These are phyloP conservation scores for Arbutus unedo DNA, from an alignment of 148 eudicot species.

Conservation along the genomic window DNA sequence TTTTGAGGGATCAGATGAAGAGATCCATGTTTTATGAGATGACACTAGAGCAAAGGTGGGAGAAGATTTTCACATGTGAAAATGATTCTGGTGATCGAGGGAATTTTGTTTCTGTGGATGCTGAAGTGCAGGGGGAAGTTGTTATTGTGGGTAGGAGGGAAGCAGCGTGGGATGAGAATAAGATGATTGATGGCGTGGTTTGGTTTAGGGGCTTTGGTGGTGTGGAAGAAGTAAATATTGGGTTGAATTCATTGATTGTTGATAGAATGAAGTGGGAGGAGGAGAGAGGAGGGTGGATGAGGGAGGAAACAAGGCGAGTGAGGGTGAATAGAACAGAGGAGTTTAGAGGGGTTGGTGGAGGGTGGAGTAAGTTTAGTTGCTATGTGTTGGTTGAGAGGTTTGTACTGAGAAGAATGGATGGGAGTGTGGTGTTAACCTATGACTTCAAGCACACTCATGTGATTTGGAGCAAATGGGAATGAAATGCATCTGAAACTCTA, in stretches of 20 bases:
- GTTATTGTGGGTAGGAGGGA: constrained; percentile 32
- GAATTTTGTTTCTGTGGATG: constrained; percentile 38
- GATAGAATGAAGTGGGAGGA: constrained; percentile 78
- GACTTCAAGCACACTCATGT: too few species aligned
- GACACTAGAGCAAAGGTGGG: constrained; percentile 75
- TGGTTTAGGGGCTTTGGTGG: constrained; percentile 40
- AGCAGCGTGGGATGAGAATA: constrained; percentile 33
- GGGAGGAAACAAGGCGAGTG: constrained; percentile 27
- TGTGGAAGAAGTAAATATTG: constrained; percentile 27
- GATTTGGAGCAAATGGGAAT: too few species aligned
- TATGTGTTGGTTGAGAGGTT: constrained; percentile 62
- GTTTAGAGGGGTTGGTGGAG: constrained; percentile 26
- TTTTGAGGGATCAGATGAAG: constrained; percentile 39
- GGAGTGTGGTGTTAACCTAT: too few species aligned
- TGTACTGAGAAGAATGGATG: constrained; percentile 52
- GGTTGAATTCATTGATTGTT: constrained; percentile 46
- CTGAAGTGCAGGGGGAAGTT: constrained; percentile 34
- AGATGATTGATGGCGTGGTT: constrained; percentile 30
- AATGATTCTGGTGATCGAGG: constrained; percentile 13
- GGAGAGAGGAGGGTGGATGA: constrained; percentile 51
- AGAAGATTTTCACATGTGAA: constrained; percentile 41
- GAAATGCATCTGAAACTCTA: too few species aligned
- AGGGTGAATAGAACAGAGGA: constrained; percentile 45
- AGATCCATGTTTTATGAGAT: constrained; percentile 52
- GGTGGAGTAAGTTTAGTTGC: constrained; percentile 58